Conservation (phyloP, 2,329 filamentous ascomycete genomes). For the Leptodontidium sp. region DNA sequence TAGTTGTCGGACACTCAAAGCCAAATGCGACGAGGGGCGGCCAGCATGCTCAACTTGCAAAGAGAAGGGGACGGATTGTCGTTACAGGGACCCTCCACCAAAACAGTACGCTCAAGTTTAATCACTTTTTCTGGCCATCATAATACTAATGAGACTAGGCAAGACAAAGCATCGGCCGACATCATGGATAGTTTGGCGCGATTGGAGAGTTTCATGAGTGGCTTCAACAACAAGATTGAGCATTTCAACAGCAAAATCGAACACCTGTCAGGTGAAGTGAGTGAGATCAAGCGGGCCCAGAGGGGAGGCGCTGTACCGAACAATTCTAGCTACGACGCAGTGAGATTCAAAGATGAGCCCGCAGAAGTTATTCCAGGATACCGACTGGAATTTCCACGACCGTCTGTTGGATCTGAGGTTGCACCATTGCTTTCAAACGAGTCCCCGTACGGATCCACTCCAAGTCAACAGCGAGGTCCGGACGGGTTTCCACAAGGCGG, state of each 20-base stretch:
- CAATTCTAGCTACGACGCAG: conserved; percentile 6
- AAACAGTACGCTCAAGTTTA: conserved; percentile 74
- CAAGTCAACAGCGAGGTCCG: conserved; percentile 30
- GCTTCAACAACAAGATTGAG: conserved; percentile 23
- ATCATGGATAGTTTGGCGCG: conserved; percentile 59
- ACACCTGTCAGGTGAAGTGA: conserved; percentile 24
- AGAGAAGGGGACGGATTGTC: conserved; percentile 83
- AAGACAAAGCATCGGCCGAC: conserved; percentile 66
- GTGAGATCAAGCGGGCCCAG: neutral
- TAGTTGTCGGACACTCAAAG: conserved; percentile 85
- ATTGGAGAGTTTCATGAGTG: conserved; percentile 28
- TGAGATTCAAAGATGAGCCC: conserved; percentile 15
- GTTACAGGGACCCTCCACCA: conserved; percentile 89
- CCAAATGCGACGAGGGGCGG: conserved; percentile 88
- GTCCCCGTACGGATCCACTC: conserved; percentile 37
- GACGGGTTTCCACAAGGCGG: conserved; percentile 45
- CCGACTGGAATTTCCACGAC: conserved; percentile 2
- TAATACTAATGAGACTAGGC: conserved; percentile 40
- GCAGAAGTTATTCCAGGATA: neutral
- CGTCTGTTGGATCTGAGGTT: conserved; percentile 25
- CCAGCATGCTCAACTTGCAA: conserved; percentile 83
- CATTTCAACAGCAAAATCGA: conserved; percentile 29
- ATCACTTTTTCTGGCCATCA: neutral
- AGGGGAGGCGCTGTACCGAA: neutral
- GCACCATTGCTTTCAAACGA: conserved; percentile 29